These are phyloP conservation scores for Claviceps sp. DNA, from an alignment of 2,329 filamentous ascomycete genomes.

Conservation along the genomic window DNA sequence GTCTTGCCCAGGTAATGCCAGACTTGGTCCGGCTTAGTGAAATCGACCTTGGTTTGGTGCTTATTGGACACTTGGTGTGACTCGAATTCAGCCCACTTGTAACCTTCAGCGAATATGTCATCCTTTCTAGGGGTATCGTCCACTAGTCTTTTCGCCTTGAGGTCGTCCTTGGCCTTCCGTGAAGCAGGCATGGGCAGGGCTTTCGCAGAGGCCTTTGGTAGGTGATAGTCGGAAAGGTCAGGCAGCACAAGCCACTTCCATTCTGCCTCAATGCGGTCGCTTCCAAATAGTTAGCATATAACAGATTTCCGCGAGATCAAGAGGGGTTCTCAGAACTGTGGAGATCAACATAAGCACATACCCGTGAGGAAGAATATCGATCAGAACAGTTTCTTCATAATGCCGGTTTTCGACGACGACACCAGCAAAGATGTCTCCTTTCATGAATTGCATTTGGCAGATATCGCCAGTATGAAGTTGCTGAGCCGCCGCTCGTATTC, in stretches of 20 bases:
- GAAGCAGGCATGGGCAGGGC: slow-evolving; percentile 58
- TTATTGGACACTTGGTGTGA: slow-evolving; percentile 43
- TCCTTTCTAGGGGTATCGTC: slow-evolving; percentile 52
- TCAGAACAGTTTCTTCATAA: slow-evolving; percentile 60
- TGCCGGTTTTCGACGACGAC: slow-evolving; percentile 70
- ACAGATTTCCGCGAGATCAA: too few relatives aligned
- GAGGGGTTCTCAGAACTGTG: too few relatives aligned
- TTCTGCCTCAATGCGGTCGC: slow-evolving; percentile 63
- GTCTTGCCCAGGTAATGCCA: slow-evolving; percentile 81
- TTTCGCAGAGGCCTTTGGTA: slow-evolving; percentile 61
- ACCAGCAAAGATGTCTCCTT: slow-evolving; percentile 82
- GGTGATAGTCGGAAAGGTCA: slow-evolving; percentile 53
- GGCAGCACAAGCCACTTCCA: slow-evolving; percentile 75
- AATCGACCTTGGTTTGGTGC: slow-evolving; percentile 54
- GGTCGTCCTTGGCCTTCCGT: slow-evolving; percentile 47
- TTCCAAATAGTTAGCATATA: slow-evolving; percentile 30
- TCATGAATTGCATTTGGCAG: slow-evolving; percentile 74
- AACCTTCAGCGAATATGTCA: slow-evolving; percentile 53
- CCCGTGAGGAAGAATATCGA: slow-evolving; percentile 78
- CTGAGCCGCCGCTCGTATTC: slow-evolving; percentile 54
- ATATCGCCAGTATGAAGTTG: slow-evolving; percentile 59
- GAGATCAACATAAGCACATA: slow-evolving; percentile 32
- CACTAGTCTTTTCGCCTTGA: slow-evolving; percentile 50
- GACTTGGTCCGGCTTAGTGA: slow-evolving; percentile 58
- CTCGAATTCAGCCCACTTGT: slow-evolving; percentile 70